Conservation (phyloP, 139 green algal genomes). For the Prasinococcaceae sp. region DNA sequence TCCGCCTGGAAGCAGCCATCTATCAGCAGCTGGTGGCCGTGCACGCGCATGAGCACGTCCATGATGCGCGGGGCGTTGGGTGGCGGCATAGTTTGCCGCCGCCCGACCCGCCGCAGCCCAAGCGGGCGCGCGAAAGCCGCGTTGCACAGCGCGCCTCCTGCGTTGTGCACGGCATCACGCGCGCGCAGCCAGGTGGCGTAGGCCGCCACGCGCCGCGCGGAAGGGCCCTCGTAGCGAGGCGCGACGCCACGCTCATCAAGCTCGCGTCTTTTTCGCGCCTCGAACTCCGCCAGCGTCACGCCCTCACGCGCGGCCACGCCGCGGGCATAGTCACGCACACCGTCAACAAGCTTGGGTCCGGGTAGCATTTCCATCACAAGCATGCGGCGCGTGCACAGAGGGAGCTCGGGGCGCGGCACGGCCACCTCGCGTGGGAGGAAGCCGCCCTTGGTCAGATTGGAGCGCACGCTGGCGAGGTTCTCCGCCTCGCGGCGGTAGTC, state of each 20-base stretch:
- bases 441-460: background rate
- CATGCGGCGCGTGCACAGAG: constrained; percentile 17
- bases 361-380: constrained; percentile 22
- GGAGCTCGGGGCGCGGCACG: constrained; percentile 1
- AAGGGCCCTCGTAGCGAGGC: background rate
- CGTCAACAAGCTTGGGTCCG: constrained; percentile 16
- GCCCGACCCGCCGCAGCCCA: background rate
- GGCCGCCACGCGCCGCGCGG: background rate
- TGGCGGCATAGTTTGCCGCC: background rate
- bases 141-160: background rate
- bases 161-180: background rate
- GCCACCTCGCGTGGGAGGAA: constrained; percentile 6
- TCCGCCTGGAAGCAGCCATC: constrained; percentile 17
- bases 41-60: constrained; percentile 12
- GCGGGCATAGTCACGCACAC: constrained; percentile 6
- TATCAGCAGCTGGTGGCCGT: constrained; percentile 19
- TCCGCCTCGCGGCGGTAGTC: constrained; percentile 22
- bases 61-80: constrained; percentile 5
- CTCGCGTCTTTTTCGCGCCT: background rate
- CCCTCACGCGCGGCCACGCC: background rate
- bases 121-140: background rate
- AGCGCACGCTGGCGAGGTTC: constrained; percentile 8
- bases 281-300: background rate
- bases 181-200: background rate
- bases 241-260: background rate